Evolutionary conservation across 169 alveolate species (phyloP), one percentile per base, ranked within the genome.

Genomic region (Theileria luwenshuni): DNA sequence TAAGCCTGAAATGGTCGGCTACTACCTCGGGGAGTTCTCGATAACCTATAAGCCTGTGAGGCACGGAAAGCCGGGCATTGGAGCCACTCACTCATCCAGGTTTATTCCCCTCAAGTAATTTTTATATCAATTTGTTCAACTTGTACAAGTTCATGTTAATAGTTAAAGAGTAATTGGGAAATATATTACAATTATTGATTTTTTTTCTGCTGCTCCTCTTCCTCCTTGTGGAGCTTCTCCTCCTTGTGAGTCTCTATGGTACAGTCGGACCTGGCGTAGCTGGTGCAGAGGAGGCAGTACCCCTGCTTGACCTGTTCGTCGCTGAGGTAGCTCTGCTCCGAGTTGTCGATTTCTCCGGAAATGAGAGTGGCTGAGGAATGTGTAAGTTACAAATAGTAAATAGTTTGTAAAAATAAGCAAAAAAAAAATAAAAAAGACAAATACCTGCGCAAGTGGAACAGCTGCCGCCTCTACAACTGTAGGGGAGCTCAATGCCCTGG

Each of bases 11-110:
- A 97, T 97, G 99, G 94, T 98, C 76, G 99, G 99, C 64, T 94
- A 96, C 94, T 98, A 98, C 90, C 92, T 98, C 69, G 99, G 99
- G 25, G 99, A 98, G 91, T 98, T 97, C 93, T 95, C 99, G 58
- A 94, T 98, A 85, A 96, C 99, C 51, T 98, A 98, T 97, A 97
- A 96, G 93, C 99, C 99, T 80, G 97, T 96, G 56, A 93, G 95
- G 76, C 99, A 97, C 92, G 99, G 99, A 51, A 96, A 96, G 74
- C 98, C 99, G 41, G 99, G 99, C 47, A 96, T 96, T 38, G 99
- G 99, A 27, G 98, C 98, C 35, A 94, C 98, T 61, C 96, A 95
- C 90, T 93, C 97, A 28, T 96, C 98, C 76, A 92, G 97, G 74
- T 94, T 94, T 90, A 94, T 95, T 47, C 96, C 98, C 35, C 93